Evolutionary conservation across 768 basidiomycete genomes (phyloP).

Genomic region (Russula ochroleuca): DNA sequence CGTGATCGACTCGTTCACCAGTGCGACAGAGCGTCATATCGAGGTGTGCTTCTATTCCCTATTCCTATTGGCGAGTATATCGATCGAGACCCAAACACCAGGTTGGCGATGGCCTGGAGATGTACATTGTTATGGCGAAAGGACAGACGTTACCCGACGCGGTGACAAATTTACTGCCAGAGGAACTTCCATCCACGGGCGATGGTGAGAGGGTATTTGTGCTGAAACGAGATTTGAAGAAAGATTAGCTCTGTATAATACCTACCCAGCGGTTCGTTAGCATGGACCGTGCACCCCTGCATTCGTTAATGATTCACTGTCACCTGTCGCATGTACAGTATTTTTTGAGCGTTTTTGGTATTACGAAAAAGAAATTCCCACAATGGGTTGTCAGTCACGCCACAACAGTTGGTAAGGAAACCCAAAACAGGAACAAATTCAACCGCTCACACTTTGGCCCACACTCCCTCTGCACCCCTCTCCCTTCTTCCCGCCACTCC

Average conservation of each 20-base stretch:
- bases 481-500: conserved; percentile 22
- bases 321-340: neutral
- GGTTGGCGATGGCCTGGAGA: conserved; percentile 96
- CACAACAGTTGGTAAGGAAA: conserved; percentile 6
- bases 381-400: neutral
- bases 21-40: conserved; percentile 97
- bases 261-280: neutral
- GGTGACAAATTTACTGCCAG: conserved; percentile 49
- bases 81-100: conserved; percentile 32
- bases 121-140: conserved; percentile 78
- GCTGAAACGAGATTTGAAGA: conserved; percentile 74
- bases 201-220: conserved; percentile 77
- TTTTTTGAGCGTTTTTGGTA: neutral
- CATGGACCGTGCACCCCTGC: neutral
- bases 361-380: neutral
- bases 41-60: conserved; percentile 54
- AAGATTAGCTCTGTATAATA: conserved; percentile 47
- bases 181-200: conserved; percentile 56
- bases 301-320: neutral
- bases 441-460: conserved; percentile 5
- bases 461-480: conserved; percentile 26
- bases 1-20: conserved; percentile 94
- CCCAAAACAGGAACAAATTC: conserved; percentile 27
- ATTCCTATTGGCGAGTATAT: neutral
- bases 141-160: conserved; percentile 58